phyloP scores from a whole-genome alignment of 352 stramenopile species.

The Phytophthora brassicae region DNA sequence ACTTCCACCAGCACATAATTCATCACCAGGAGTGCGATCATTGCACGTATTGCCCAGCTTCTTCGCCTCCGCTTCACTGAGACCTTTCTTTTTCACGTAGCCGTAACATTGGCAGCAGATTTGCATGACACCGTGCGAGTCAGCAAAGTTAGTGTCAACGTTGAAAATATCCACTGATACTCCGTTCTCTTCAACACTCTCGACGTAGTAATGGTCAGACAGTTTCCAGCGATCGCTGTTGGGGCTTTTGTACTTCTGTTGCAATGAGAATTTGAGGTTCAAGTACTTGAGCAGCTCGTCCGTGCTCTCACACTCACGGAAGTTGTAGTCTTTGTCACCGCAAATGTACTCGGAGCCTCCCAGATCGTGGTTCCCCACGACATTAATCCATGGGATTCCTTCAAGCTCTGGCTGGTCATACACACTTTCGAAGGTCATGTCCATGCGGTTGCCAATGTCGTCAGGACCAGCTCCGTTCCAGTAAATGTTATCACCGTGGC shows the following conservation, averaged over 20 bases:
- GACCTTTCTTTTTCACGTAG: constrained; percentile 69
- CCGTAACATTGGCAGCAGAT: constrained; percentile 90
- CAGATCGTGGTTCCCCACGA: constrained; percentile 87
- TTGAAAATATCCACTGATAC: constrained; percentile 90
- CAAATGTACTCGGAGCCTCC: constrained; percentile 85
- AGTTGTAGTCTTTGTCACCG: constrained; percentile 87
- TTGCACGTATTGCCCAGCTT: constrained; percentile 73
- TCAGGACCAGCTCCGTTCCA: constrained; percentile 81
- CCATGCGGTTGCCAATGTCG: constrained; percentile 83
- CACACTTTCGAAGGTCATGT: constrained; percentile 83
- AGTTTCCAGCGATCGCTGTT: constrained; percentile 81
- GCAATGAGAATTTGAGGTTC: constrained; percentile 80
- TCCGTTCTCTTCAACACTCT: constrained; percentile 72
- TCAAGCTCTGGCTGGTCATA: constrained; percentile 79
- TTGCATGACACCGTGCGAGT: constrained; percentile 83
- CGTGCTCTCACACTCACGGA: constrained; percentile 69
- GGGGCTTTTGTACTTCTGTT: constrained; percentile 80
- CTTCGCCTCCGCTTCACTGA: constrained; percentile 49
- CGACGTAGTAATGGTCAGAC: constrained; percentile 85
- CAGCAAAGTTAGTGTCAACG: constrained; percentile 85
- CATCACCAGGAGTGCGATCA: constrained; percentile 55
- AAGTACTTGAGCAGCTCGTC: constrained; percentile 82
- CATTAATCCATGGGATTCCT: constrained; percentile 85
- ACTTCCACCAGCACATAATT: constrained; percentile 70
- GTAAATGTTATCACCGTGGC: constrained; percentile 89